phyloP scores from a whole-genome alignment of 2,329 filamentous ascomycete species.

The Scedosporium apiospermum region DNA sequence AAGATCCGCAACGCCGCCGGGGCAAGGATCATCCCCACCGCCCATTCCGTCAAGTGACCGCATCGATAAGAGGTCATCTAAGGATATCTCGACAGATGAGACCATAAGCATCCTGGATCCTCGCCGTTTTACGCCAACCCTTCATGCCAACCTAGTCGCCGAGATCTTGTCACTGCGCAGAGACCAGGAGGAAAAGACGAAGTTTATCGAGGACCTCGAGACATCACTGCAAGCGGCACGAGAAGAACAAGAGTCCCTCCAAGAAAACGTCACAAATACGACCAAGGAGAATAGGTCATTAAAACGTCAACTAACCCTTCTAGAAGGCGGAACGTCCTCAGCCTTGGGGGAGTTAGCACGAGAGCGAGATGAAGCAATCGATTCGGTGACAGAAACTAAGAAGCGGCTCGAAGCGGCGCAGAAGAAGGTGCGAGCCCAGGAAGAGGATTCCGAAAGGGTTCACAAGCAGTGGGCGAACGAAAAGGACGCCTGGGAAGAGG shows the following conservation, averaged over 20 bases:
- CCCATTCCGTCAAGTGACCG: conserved; percentile 32
- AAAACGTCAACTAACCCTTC: conserved; percentile 74
- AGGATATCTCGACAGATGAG: conserved; percentile 56
- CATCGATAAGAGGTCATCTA: conserved; percentile 40
- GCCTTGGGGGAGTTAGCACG: conserved; percentile 74
- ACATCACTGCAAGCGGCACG: conserved; percentile 59
- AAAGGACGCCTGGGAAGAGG: conserved; percentile 74
- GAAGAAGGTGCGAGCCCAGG: conserved; percentile 67
- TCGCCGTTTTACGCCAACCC: conserved; percentile 83
- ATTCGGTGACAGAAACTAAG: conserved; percentile 60
- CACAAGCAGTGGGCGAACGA: conserved; percentile 78
- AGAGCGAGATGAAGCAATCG: conserved; percentile 78
- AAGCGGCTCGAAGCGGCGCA: conserved; percentile 69
- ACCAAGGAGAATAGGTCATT: conserved; percentile 70
- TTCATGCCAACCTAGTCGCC: conserved; percentile 89
- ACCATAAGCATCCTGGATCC: conserved; percentile 72
- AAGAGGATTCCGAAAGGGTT: conserved; percentile 71
- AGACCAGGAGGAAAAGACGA: conserved; percentile 84
- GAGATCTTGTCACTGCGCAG: conserved; percentile 82
- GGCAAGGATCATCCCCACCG: conserved; percentile 45
- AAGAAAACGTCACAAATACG: conserved; percentile 49
- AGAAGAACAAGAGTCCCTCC: conserved; percentile 65
- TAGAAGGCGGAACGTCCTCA: conserved; percentile 82
- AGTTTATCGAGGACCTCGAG: conserved; percentile 79
- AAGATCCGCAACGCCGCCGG: conserved; percentile 57